Evolutionary conservation across 805 yeast genomes (phyloP).

Genomic region (Kregervanrija pseudodelftensis): DNA sequence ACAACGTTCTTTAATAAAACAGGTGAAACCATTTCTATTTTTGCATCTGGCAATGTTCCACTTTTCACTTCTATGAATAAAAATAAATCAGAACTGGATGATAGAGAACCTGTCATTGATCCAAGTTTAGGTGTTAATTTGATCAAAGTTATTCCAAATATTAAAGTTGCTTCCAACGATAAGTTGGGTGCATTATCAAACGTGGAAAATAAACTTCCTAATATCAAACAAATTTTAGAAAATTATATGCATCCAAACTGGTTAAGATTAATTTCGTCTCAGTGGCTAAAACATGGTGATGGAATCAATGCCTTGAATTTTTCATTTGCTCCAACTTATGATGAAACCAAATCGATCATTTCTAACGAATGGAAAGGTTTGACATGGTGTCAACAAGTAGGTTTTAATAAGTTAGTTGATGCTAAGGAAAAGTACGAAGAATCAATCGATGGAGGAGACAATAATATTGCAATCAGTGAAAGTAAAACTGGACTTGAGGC

Average conservation of each 20-base stretch:
- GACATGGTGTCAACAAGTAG: conserved; percentile 48
- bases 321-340: conserved; percentile 61
- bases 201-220: conserved; percentile 11
- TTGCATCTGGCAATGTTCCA: conserved; percentile 62
- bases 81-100: conserved; percentile 66
- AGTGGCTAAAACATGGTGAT: conserved; percentile 47
- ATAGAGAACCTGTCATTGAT: conserved; percentile 61
- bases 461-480: conserved; percentile 2
- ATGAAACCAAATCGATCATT: conserved; percentile 50
- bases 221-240: conserved; percentile 31
- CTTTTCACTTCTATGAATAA: conserved; percentile 65
- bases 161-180: conserved; percentile 28
- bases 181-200: conserved; percentile 42
- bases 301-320: conserved; percentile 31
- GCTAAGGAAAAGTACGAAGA: conserved; percentile 11
- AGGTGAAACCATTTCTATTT: conserved; percentile 58
- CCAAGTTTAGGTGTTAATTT: conserved; percentile 47
- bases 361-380: conserved; percentile 43
- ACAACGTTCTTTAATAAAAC: conserved; percentile 42
- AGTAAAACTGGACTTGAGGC: conserved; percentile 2
- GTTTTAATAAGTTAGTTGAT: conserved; percentile 32
- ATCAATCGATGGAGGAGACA: neutral
- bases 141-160: conserved; percentile 62
- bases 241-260: conserved; percentile 55
- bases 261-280: conserved; percentile 56